phyloP scores from a whole-genome alignment of 208 protist genomes.

The Leishmania guyanensis region DNA sequence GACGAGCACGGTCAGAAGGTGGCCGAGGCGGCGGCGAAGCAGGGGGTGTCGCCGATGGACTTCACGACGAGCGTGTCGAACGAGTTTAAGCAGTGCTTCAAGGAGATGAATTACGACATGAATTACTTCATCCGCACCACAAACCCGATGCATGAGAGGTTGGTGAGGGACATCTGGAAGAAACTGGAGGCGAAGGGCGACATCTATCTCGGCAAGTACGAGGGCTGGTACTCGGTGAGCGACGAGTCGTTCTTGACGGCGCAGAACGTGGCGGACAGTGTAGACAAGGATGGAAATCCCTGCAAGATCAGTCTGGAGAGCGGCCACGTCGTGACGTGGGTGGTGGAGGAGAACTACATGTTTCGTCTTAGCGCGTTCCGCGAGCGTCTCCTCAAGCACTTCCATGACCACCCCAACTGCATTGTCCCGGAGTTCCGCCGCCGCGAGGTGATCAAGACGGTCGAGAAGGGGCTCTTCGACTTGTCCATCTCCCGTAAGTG shows the following conservation, averaged over 20 bases:
- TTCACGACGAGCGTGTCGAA: constrained; percentile 92
- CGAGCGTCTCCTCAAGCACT: constrained; percentile 86
- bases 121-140: constrained; percentile 98
- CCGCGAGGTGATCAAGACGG: constrained; percentile 90
- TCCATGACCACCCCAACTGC: constrained; percentile 78
- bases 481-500: constrained; percentile 96
- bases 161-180: constrained; percentile 90
- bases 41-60: constrained; percentile 74
- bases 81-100: constrained; percentile 92
- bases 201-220: constrained; percentile 98
- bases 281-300: constrained; percentile 88
- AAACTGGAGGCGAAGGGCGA: constrained; percentile 88
- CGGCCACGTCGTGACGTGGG: constrained; percentile 93
- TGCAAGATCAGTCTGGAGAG: constrained; percentile 94
- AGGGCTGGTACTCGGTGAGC: constrained; percentile 98
- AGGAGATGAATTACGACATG: constrained; percentile 87
- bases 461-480: constrained; percentile 93
- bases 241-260: constrained; percentile 97
- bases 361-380: constrained; percentile 95
- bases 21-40: constrained; percentile 84
- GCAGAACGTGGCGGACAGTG: constrained; percentile 81
- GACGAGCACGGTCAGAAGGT: constrained; percentile 99
- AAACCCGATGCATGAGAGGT: constrained; percentile 77
- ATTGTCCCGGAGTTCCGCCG: constrained; percentile 94
- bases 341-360: constrained; percentile 98